Evolutionary conservation across 768 basidiomycete genomes (phyloP), one percentile per base, ranked within the genome.

Genomic region (Solioccasus polychromus): DNA sequence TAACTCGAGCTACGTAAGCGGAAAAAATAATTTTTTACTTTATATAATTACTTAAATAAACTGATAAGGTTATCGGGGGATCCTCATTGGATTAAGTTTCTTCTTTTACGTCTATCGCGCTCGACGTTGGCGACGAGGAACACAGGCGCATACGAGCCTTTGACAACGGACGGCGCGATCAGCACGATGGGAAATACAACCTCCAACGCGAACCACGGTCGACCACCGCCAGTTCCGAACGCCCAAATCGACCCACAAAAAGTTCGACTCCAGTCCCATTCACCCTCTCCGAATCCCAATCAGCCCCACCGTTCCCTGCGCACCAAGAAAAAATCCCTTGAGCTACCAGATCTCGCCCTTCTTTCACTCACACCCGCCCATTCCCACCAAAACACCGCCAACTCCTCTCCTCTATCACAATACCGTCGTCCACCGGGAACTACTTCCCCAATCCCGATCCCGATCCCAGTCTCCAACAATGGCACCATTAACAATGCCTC

Each of bases 341-440:
- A 89, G 61, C 73, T 89, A 20, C 86, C 86, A 42, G 86, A 88
- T 70, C 80, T 89, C 56, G 76, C 76, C 11, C 67, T 68, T 47
- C 72, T 77, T 52, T 67, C 74, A 35, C 57, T 78, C 50, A 72
- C 76, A 45, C 72, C 74, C 47, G 66, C 66, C 39, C 53, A 65
- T 34, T 68, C 69, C 23, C 59, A 61, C 45, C 66, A 61, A 35
- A 57, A 54, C 46, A 68, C 71, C 36, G 62, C 69, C 30, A 67
- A 69, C 36, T 61, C 67, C 39, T 71, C 74, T 23, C 71, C 72
- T 53, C 70, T 69, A 66, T 66, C 68, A 18, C 61, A 63, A 24
- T 60, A 66, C 54, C 71, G 73, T 55, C 66, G 72, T 5, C 66
- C 64, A 50, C 64, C 53, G 2, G 69, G 71, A 50, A 64, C 71